A percentile compares a stretch with the other conserved stretches of the same genome.
Conservation (phyloP, 2,329 filamentous ascomycete genomes). For the Pseudogymnoascus sp. region DNA sequence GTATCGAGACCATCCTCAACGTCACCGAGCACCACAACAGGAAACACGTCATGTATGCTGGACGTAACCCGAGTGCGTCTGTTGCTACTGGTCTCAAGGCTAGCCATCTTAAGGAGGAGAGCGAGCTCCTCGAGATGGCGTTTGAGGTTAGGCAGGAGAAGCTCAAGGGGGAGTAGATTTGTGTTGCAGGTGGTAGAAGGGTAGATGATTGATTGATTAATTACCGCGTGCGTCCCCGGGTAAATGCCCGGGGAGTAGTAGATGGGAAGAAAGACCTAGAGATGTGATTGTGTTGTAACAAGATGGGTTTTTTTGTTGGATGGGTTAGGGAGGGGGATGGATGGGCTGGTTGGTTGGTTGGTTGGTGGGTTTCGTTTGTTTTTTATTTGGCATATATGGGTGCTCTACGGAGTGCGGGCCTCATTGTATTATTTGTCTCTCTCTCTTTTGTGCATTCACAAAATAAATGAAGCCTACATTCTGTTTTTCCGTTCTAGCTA, state of each 20-base stretch:
- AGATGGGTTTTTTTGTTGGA: not conserved
- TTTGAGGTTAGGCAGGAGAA: conserved; percentile 60
- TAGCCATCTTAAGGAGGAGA: conserved; percentile 85
- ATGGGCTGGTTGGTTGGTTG: not conserved
- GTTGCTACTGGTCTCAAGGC: conserved; percentile 90
- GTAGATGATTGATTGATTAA: not conserved
- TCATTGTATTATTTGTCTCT: conserved; percentile 4
- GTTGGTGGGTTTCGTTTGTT: conserved; percentile 1
- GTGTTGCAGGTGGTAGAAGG: not conserved
- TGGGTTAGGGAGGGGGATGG: not conserved
- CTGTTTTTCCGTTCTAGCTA: not conserved
- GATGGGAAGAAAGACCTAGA: not conserved
- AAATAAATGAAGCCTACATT: conserved; percentile 2
- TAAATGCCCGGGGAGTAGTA: not conserved
- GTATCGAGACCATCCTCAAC: conserved; percentile 94
- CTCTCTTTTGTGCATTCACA: not conserved
- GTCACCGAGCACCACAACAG: conserved; percentile 85
- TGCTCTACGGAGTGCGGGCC: conserved; percentile 1
- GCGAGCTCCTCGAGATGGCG: conserved; percentile 64
- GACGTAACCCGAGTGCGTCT: conserved; percentile 83
- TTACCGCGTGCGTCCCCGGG: not conserved
- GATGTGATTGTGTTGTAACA: not conserved
- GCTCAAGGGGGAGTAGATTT: conserved; percentile 47
- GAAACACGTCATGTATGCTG: conserved; percentile 96
- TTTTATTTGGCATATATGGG: conserved; percentile 3